phyloP scores from a whole-genome alignment of 2,329 filamentous ascomycete genomes.

The Fusarium stilboides region DNA sequence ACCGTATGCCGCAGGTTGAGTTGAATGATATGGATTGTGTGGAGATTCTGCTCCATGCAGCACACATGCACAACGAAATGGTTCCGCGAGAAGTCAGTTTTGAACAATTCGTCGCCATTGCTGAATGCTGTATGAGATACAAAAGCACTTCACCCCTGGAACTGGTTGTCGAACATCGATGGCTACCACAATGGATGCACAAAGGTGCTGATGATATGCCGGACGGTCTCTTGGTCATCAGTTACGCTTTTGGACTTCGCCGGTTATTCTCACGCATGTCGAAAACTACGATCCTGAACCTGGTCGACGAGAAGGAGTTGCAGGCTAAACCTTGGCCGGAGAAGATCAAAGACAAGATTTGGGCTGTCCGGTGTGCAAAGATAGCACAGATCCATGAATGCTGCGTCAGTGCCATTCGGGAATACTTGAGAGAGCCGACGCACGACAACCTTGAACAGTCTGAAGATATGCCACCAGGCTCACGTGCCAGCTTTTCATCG shows the following conservation, averaged over 20 bases:
- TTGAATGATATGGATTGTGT: constrained; percentile 59
- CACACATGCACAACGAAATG: constrained; percentile 64
- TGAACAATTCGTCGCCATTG: constrained; percentile 66
- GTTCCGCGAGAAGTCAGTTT: constrained; percentile 65
- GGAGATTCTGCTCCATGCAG: constrained; percentile 65
- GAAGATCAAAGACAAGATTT: constrained; percentile 64
- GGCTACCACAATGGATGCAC: constrained; percentile 68
- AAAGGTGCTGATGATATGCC: constrained; percentile 64
- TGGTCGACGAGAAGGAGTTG: constrained; percentile 61
- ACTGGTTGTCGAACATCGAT: constrained; percentile 64
- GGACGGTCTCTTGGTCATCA: constrained; percentile 66
- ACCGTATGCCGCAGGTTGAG: constrained; percentile 68
- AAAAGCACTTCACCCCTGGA: constrained; percentile 67
- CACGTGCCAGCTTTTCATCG: constrained; percentile 41
- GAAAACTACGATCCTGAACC: constrained; percentile 64
- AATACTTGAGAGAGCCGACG: constrained; percentile 59
- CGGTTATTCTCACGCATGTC: constrained; percentile 66
- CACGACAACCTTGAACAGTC: constrained; percentile 31
- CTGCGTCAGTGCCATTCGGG: constrained; percentile 61
- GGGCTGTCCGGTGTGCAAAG: constrained; percentile 64
- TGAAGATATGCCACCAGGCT: constrained; percentile 41
- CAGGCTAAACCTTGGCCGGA: constrained; percentile 63
- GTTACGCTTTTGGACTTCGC: constrained; percentile 66
- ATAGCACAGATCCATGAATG: constrained; percentile 65
- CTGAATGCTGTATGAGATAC: constrained; percentile 66